Evolutionary conservation across 2,329 filamentous ascomycete genomes (phyloP), one percentile per base, ranked within the genome.

Genomic region (Beauveria caledonica): DNA sequence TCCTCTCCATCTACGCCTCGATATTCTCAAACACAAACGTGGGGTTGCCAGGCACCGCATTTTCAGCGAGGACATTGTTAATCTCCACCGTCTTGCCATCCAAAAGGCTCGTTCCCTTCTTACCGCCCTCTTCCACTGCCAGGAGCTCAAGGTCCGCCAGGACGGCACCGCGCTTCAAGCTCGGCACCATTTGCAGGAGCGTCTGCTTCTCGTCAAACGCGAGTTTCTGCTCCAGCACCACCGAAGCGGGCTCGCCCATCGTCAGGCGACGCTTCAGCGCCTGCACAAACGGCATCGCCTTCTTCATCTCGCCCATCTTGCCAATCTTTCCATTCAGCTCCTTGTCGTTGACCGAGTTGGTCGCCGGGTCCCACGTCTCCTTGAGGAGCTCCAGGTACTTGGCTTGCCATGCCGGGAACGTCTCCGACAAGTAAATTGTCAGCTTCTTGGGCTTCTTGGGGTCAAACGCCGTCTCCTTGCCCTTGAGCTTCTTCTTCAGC

Each of bases 281-380:
- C 77, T 97, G 92, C 54, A 97, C 87, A 70, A 97, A 97, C 0
- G 94, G 94, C 93, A 97, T 97, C 2, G 92, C 93, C 77, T 95
- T 94, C 85, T 97, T 99, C 82, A 92, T 91, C 76, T 95, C 90
- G 48, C 86, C 86, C 70, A 91, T 80, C 79, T 96, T 96, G 66
- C 85, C 86, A 61, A 97, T 87, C 70, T 86, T 83, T 66, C 85
- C 86, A 68, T 86, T 89, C 51, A 97, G 78, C 60, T 84, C 85
- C 78, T 95, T 96, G 72, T 95, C 90, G 70, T 96, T 87, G 65
- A 89, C 76, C 10, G 78, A 77, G 64, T 89, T 78, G 65, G 77
- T 84, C 63, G 69, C 71, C 19, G 81, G 73, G 63, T 89, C 81
- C 76, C 91, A 91, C 63, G 85, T 78, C 68, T 89, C 82, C 65